A percentile compares a stretch with the other conserved stretches of the same genome.
phyloP scores from a whole-genome alignment of 1,139 yeast species.

The Yamadazyma buinensis region DNA sequence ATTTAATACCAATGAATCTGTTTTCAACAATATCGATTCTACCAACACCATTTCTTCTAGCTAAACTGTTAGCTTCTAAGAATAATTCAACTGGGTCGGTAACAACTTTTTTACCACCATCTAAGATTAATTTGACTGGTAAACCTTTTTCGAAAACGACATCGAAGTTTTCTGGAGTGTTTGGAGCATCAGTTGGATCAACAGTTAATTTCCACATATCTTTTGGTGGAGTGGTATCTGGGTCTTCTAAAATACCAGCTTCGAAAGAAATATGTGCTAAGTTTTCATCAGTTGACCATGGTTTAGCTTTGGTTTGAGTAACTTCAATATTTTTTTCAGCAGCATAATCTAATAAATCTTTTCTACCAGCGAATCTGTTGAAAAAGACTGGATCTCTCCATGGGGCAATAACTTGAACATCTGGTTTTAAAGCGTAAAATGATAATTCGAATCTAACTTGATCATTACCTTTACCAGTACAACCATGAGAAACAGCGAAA shows the following conservation, averaged over 20 bases:
- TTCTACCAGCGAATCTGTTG: slow-evolving; percentile 96
- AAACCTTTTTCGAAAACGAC: slow-evolving; percentile 82
- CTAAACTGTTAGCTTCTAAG: slow-evolving; percentile 88
- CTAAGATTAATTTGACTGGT: slow-evolving; percentile 76
- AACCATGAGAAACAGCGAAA: slow-evolving; percentile 97
- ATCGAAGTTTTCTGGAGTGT: slow-evolving; percentile 82
- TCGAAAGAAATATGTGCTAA: slow-evolving; percentile 98
- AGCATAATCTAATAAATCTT: slow-evolving; percentile 90
- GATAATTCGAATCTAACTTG: slow-evolving; percentile 97
- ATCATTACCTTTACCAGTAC: slow-evolving; percentile 99
- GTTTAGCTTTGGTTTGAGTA: slow-evolving; percentile 95
- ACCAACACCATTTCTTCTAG: slow-evolving; percentile 99
- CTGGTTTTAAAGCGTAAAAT: slow-evolving; percentile 96
- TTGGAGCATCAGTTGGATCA: slow-evolving; percentile 94
- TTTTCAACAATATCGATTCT: slow-evolving; percentile 98
- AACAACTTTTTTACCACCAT: slow-evolving; percentile 52
- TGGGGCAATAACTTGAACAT: slow-evolving; percentile 94
- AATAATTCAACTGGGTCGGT: slow-evolving; percentile 90
- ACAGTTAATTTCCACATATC: slow-evolving; percentile 99
- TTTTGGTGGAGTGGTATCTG: slow-evolving; percentile 97
- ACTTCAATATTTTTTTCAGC: slow-evolving; percentile 89
- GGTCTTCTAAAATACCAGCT: slow-evolving; percentile 98
- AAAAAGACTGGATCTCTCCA: slow-evolving; percentile 97
- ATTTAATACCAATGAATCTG: slow-evolving; percentile 97
- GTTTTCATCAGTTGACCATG: slow-evolving; percentile 99